phyloP scores from a whole-genome alignment of 2,329 filamentous ascomycete species.

The Pezicula neosporulosa region DNA sequence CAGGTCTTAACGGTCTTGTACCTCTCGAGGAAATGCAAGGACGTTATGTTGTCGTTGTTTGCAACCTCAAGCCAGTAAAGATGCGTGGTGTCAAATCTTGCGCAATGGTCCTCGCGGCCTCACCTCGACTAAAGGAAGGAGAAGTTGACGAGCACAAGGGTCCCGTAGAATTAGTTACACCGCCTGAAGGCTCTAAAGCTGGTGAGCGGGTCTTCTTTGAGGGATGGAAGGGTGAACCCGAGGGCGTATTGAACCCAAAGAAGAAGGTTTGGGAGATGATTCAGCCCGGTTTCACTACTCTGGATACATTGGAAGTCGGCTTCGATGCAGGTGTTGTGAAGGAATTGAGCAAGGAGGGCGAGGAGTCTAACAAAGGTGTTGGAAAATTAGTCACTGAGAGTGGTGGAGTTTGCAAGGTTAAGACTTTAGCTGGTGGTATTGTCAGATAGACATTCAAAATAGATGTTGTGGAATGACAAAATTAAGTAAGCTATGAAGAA shows the following conservation, averaged over 20 bases:
- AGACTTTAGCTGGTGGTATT: conserved; percentile 73
- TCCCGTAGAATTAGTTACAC: conserved; percentile 86
- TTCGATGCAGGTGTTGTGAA: conserved; percentile 81
- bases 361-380: conserved; percentile 38
- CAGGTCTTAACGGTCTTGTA: conserved; percentile 87
- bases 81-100: conserved; percentile 85
- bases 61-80: conserved; percentile 98
- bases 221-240: conserved; percentile 89
- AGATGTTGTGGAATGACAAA: background rate
- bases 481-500: background rate
- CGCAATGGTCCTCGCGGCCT: conserved; percentile 95
- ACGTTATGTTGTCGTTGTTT: conserved; percentile 91
- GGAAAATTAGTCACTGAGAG: conserved; percentile 71
- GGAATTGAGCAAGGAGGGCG: conserved; percentile 68
- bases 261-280: conserved; percentile 99
- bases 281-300: conserved; percentile 95
- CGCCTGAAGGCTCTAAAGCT: conserved; percentile 73
- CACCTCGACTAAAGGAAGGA: conserved; percentile 76
- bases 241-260: conserved; percentile 94
- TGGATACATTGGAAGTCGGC: conserved; percentile 72
- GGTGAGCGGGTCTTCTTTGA: conserved; percentile 92
- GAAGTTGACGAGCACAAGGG: conserved; percentile 83
- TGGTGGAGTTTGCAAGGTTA: conserved; percentile 80
- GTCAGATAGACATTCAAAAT: conserved; percentile 61
- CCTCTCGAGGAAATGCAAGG: conserved; percentile 96